Conservation (phyloP, 1,284 basidiomycete species). For the Kwoniella shivajii region DNA sequence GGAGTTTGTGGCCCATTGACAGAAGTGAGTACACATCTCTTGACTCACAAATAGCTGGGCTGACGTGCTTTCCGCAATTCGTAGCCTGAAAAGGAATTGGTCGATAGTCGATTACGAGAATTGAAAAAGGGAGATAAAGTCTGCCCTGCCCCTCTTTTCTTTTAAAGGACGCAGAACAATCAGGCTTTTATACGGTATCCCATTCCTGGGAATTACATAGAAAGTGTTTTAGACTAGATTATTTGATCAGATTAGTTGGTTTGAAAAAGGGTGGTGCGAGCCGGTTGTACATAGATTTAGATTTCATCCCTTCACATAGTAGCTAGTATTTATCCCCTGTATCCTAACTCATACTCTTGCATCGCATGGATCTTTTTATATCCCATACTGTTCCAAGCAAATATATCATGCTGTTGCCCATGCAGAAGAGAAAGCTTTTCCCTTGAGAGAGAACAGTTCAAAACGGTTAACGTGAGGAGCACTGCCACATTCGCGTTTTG, state of each 20-base stretch:
- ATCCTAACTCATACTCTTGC: neutral
- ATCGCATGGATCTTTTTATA: constrained; percentile 4
- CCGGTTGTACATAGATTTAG: neutral
- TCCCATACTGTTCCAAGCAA: no score
- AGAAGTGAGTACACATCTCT: constrained; percentile 29
- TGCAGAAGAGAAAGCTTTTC: no score
- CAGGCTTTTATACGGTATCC: no score
- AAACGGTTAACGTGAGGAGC: no score
- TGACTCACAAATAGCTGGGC: neutral
- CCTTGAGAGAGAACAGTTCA: no score
- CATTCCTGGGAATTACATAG: no score
- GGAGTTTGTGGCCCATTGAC: constrained; percentile 46
- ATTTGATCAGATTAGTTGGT: no score
- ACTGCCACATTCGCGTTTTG: constrained; percentile 11
- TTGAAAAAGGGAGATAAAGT: constrained; percentile 40
- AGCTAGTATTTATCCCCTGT: neutral
- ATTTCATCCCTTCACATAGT: neutral
- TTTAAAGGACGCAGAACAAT: no score
- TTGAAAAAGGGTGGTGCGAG: no score
- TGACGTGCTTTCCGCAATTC: neutral
- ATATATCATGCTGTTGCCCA: no score
- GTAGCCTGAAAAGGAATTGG: constrained; percentile 43
- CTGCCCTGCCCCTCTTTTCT: constrained; percentile 46
- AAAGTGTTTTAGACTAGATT: no score
- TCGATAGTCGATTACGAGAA: constrained; percentile 38